Conservation (phyloP, 2,329 filamentous ascomycete genomes). For the Nemania bipapillata region DNA sequence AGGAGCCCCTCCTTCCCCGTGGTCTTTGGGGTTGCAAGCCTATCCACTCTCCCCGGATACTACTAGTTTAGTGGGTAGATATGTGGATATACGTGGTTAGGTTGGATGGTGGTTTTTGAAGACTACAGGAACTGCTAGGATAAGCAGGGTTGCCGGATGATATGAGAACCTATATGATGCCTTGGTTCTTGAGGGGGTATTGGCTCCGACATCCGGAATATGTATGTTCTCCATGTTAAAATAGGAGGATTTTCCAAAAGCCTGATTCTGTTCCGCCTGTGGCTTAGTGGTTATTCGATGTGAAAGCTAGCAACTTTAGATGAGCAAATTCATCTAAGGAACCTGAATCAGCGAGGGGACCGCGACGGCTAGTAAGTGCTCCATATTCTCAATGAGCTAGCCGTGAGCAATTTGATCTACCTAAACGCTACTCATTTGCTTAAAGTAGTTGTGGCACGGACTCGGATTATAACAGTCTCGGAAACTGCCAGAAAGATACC, state of each 20-base stretch:
- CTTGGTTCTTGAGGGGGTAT: neutral
- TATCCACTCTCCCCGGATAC: neutral
- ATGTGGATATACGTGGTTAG: slow-evolving; percentile 17
- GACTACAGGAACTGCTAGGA: slow-evolving; percentile 6
- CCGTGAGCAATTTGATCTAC: no score
- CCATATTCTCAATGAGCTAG: no score
- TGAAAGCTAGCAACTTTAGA: no score
- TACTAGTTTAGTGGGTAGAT: neutral
- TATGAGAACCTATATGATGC: neutral
- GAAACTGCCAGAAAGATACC: no score
- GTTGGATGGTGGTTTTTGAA: slow-evolving; percentile 22
- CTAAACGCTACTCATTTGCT: no score
- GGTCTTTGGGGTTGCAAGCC: neutral
- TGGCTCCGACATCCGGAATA: neutral
- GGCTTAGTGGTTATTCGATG: neutral
- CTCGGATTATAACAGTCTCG: no score
- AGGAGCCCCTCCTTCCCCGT: neutral
- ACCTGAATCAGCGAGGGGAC: no score
- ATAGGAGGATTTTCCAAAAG: slow-evolving; percentile 4
- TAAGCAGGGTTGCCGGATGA: slow-evolving; percentile 13
- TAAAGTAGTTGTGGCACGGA: no score
- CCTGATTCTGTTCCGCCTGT: neutral
- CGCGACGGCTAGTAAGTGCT: no score
- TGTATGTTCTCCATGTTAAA: slow-evolving; percentile 5
- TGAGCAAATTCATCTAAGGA: no score